Base-by-base conservation (phyloP, 2,329 filamentous ascomycete species). In the Aspergillus proliferans region DNA sequence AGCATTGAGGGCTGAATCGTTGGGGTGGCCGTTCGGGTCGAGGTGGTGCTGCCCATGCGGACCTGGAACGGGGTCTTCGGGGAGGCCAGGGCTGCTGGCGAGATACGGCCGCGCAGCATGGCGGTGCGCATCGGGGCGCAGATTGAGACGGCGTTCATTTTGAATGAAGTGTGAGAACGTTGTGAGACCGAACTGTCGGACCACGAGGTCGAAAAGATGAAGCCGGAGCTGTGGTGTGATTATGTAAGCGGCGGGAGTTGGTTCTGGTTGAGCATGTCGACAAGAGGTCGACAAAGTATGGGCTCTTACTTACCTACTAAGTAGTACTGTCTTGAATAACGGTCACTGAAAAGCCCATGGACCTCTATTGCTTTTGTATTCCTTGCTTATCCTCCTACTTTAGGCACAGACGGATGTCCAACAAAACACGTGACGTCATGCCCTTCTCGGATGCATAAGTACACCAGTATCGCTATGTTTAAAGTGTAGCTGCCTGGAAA, bases 51-150 rank as follows among this genome's bases (percentile, higher is more conserved):
- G 41, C 55, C 49, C 6, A 52, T 50, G 42, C 64, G 61, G 46
- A 57, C 51, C 47, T 56, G 57, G 33, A 55, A 53, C 47, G 59
- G 54, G 40, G 49, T 53, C 41, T 58, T 49, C 45, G 55, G 49
- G 46, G 51, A 52, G 46, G 47, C 52, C 28, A 65, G 43, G 39
- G 58, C 43, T 19, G 57, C 54, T 24, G 59, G 50, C 28, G 59
- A 56, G 26, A 68, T 21, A 18, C 63, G 62, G 43, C 61, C 52
- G 44, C 61, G 52, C 8, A 69, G 48, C 19, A 64, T 55, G n/a
- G 57, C 59, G 24, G 63, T 62, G 33, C 67, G 69, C 47, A 68
- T 44, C n/a, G 68, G 64, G 49, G 61, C 59, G 50, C 51, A 60
- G 45, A 66, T 52, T 14, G 58, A 47, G 26, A 56, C 58, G 33